These are phyloP conservation scores for Kwoniella shandongensis DNA, from an alignment of 768 basidiomycete genomes.

Conservation along the genomic window DNA sequence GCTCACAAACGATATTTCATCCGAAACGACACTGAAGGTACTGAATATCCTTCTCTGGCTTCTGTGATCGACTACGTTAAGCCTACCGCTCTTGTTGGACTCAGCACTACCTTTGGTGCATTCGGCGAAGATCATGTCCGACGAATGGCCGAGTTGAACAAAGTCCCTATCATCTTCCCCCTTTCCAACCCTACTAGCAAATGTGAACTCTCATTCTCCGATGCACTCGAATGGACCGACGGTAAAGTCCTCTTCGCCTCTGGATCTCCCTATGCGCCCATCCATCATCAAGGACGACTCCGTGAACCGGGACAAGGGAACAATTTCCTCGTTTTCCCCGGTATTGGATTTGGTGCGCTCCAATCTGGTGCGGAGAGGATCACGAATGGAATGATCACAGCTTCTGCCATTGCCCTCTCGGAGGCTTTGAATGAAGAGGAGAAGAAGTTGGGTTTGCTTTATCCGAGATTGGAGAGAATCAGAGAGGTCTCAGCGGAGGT, in stretches of 20 bases:
- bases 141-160: slow-evolving; percentile 75
- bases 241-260: slow-evolving; percentile 72
- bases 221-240: slow-evolving; percentile 58
- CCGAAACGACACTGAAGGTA: slow-evolving; percentile 73
- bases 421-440: slow-evolving; percentile 72
- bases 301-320: slow-evolving; percentile 87
- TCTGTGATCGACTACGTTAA: slow-evolving; percentile 78
- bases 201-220: slow-evolving; percentile 49
- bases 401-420: slow-evolving; percentile 76
- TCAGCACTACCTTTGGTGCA: slow-evolving; percentile 80
- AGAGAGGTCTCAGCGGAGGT: slow-evolving; percentile 79
- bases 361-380: slow-evolving; percentile 66
- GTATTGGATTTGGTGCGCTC: slow-evolving; percentile 60
- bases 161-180: slow-evolving; percentile 80
- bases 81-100: slow-evolving; percentile 84
- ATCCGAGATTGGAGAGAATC: slow-evolving; percentile 80
- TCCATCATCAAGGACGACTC: slow-evolving; percentile 60
- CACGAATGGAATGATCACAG: slow-evolving; percentile 86
- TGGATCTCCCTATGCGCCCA: slow-evolving; percentile 77
- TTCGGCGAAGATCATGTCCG: slow-evolving; percentile 71
- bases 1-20: slow-evolving; percentile 87
- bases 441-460: slow-evolving; percentile 65
- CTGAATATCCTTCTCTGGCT: slow-evolving; percentile 69
- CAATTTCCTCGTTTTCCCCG: slow-evolving; percentile 81
- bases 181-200: slow-evolving; percentile 73